Evolutionary conservation across 345 rosid species (phyloP), one percentile per base, ranked within the genome.

Genomic region (Punica granatum): DNA sequence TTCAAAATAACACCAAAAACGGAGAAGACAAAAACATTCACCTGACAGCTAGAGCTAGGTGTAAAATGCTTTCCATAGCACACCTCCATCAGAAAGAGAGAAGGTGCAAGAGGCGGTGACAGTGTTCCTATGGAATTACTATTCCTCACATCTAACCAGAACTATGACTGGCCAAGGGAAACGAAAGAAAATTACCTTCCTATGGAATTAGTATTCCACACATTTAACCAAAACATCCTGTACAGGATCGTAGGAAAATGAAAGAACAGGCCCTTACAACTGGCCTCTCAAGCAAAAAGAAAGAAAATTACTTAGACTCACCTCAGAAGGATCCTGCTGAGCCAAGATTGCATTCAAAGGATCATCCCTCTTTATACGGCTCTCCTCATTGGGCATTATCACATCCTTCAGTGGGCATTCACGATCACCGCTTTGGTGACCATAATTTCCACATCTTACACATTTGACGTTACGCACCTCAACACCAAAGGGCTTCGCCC

Each of bases 361-460:
- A 66, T 94, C 96, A 73, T 94, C 99, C 81, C 99, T 85, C 83
- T 85, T 94, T 74, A 94, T 54, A 68, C 97, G 90, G 73, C 64
- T 83, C 81, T 89, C 96, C 76, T 94, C 99, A 70, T 82, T 88
- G 56, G 99, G 99, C 97, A 94, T 94, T 65, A 89, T 89, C 73
- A 65, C 92, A 88, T 94, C 99, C 88, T 88, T 94, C 77, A 94
- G 53, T 43, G 96, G 98, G 70, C 99, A 94, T 64, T 94, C 96
- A 77, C 93, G 95, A 70, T 94, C 98, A 74, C 99, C 97, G 71
- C 96, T 91, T 82, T 94, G 99, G 67, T 91, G 99, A 32, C 99
- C 99, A 70, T 43, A 89, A 73, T 74, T 90, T 71, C 96, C 94
- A 66, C 99, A 91, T 78, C 99, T 86, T 73, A 89, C 65, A 75